Conservation (phyloP, 805 yeast species). For the Candida sithepensis region DNA sequence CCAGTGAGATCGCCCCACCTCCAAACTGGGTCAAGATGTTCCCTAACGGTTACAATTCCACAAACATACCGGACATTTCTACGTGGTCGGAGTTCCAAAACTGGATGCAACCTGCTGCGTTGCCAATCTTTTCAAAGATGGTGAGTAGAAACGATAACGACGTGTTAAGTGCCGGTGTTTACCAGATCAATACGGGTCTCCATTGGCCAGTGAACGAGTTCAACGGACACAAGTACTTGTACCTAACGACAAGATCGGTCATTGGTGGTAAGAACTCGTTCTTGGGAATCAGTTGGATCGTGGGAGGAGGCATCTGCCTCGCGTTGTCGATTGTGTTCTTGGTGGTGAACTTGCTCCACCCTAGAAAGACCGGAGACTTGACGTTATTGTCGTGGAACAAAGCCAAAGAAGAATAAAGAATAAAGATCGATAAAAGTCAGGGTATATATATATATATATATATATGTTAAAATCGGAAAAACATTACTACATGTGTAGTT, state of each 20-base stretch:
- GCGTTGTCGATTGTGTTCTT: constrained; percentile 51
- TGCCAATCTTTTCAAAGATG: constrained; percentile 64
- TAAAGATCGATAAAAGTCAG: not conserved
- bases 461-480: not conserved
- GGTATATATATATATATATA: not conserved
- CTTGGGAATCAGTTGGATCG: constrained; percentile 71
- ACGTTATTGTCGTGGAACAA: constrained; percentile 66
- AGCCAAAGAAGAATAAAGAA: not conserved
- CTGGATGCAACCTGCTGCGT: constrained; percentile 84
- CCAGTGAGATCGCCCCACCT: constrained; percentile 69
- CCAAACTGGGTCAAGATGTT: constrained; percentile 73
- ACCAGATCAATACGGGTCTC: constrained; percentile 62
- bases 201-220: constrained; percentile 76
- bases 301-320: constrained; percentile 68
- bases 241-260: constrained; percentile 64
- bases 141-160: constrained; percentile 60
- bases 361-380: constrained; percentile 72
- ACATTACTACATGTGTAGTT: too few species aligned
- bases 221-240: constrained; percentile 64
- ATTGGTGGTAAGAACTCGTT: constrained; percentile 76
- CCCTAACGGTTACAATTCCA: constrained; percentile 71
- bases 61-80: constrained; percentile 65
- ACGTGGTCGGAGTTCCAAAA: constrained; percentile 71
- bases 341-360: constrained; percentile 54
- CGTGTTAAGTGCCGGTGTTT: constrained; percentile 51